Percentiles rank a stretch among this genome's conserved stretches.
Conservation (phyloP, 768 basidiomycete genomes). For the Pleurotus tuoliensis region DNA sequence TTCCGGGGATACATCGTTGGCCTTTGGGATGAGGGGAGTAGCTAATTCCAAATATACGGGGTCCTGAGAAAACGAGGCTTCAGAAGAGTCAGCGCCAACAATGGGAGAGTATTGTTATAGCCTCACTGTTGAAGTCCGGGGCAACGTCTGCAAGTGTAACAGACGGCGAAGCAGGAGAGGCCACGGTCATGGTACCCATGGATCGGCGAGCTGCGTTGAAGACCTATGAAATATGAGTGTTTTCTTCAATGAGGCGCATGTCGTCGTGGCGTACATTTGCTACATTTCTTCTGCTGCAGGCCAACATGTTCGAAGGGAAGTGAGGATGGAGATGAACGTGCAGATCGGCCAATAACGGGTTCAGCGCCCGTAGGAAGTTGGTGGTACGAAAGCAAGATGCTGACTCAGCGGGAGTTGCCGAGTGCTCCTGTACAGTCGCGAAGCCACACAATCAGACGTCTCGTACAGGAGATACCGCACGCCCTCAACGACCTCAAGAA, state of each 20-base stretch:
- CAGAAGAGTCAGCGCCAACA: conserved; percentile 1
- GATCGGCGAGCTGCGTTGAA: not conserved
- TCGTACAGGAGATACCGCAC: conserved; percentile 15
- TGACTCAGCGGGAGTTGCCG: conserved; percentile 6
- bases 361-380: not conserved
- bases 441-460: not conserved
- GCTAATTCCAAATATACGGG: conserved; percentile 65
- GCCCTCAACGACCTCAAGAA: conserved; percentile 42
- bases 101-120: not conserved
- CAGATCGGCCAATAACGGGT: too few relatives aligned
- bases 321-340: too few relatives aligned
- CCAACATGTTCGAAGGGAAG: not conserved
- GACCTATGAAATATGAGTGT: not conserved
- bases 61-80: conserved; percentile 34
- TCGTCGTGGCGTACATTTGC: not conserved
- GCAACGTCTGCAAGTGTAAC: not conserved
- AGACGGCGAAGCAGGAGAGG: not conserved
- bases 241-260: not conserved
- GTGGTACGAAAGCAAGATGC: not conserved
- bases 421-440: conserved; percentile 1
- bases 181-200: not conserved
- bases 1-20: conserved; percentile 31
- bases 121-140: not conserved
- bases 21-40: conserved; percentile 44
- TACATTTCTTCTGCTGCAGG: not conserved